Evolutionary conservation across 257 asterid genomes (phyloP), one percentile per base, ranked within the genome.

Genomic region (Linderniella brevidens): DNA sequence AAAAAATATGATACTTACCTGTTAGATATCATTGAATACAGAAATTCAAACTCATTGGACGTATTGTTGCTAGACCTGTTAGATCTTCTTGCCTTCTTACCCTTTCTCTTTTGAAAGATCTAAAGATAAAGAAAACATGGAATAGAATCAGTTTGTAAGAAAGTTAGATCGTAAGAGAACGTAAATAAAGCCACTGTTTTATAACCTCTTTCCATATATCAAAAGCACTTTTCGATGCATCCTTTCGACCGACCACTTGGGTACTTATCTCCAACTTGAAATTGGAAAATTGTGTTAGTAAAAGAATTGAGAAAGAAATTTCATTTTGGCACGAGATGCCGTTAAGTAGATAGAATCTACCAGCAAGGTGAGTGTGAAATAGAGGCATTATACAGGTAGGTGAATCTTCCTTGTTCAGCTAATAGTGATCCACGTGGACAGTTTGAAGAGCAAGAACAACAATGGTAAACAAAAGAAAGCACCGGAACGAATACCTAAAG

Each of bases 131-230:
- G 44, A 44, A 44, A 9, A 44, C 14, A 44, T 44, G 17, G 11
- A 44, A 13, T 8, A 44, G 17, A 39, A 13, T 11, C 13, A 13
- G 13, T 39, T 39, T 2, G 13, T 39, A 39, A 39, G 15, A 39
- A 39, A 39, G 3, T 10, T 2, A 10, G 17, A 44, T 44, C 19
- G 19, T 9, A 8, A n/a, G 19, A 44, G 10, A 16, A 44, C 4
- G 18, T 19, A 17, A 55, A 55, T 25, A 50, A n/a, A 59, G 17
- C 9, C 13, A 42, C 18, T 41, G 16, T 48, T 48, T 41, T 44
- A 58, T 77, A 54, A 84, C 98, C 92, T 81, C 96, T 79, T 85
- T 90, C 98, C 98, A 90, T 60, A 90, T 54, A 58, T 81, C 94
- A 61, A 90, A 77, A 53, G 93, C 90, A 69, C 87, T 81, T 75